Percentiles rank a stretch among this genome's conserved stretches.
phyloP scores from a whole-genome alignment of 805 yeast species.

The Kregervanrija pseudodelftensis region DNA sequence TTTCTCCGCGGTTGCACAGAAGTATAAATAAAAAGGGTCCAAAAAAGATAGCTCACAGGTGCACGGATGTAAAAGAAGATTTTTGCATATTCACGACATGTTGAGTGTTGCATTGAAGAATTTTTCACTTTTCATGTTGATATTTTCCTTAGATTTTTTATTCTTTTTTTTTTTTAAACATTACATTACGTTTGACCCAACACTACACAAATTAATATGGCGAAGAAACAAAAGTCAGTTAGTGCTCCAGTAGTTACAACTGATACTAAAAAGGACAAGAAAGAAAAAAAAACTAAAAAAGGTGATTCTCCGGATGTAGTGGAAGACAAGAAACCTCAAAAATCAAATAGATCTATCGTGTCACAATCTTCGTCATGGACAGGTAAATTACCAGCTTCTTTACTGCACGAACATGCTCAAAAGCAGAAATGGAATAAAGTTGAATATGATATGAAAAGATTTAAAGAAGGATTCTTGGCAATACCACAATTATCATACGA shows the following conservation, averaged over 20 bases:
- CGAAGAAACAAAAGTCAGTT: conserved; percentile 9
- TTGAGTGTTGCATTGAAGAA: background rate
- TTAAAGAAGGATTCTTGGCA: conserved; percentile 51
- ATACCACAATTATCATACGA: conserved; percentile 58
- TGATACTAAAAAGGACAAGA: conserved; percentile 10
- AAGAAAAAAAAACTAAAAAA: conserved; percentile 6
- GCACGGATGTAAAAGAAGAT: background rate
- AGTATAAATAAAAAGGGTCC: too few species aligned
- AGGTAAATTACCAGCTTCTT: conserved; percentile 84
- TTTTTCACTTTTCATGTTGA: background rate
- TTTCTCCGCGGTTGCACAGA: too few species aligned
- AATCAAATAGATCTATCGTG: conserved; percentile 37
- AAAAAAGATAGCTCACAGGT: too few species aligned
- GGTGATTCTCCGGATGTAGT: background rate
- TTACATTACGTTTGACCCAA: too few species aligned
- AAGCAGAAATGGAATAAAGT: conserved; percentile 86
- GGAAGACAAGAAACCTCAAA: conserved; percentile 6
- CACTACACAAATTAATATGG: conserved; percentile 8
- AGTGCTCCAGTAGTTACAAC: conserved; percentile 4
- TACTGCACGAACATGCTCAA: conserved; percentile 82
- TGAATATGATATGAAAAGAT: conserved; percentile 57
- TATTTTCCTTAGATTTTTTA: background rate
- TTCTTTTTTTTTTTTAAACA: background rate
- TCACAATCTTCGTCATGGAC: conserved; percentile 81
- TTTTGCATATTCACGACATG: background rate